These are phyloP conservation scores for Gossypium schwendimanii DNA, from an alignment of 441 rosid genomes.

Conservation along the genomic window DNA sequence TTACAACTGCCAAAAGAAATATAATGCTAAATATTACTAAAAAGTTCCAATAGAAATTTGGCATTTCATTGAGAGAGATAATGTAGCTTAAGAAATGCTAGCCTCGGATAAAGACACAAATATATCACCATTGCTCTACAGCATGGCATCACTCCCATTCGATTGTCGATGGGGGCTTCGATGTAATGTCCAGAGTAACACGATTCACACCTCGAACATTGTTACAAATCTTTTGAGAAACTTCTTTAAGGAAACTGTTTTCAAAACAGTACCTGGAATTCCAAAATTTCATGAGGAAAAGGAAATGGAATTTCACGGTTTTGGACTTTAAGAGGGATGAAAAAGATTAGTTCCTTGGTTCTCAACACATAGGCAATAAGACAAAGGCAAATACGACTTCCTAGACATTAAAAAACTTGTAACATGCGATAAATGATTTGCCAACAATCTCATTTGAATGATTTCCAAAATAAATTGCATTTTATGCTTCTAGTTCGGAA, in stretches of 20 bases:
- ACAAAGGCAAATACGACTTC: neutral
- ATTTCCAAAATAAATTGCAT: neutral
- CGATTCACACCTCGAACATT: slow-evolving; percentile 86
- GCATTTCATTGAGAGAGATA: slow-evolving; percentile 2
- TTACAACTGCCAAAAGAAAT: neutral
- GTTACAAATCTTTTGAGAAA: slow-evolving; percentile 74
- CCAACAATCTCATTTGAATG: neutral
- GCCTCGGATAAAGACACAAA: neutral
- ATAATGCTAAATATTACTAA: neutral
- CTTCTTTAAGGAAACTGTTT: slow-evolving; percentile 76
- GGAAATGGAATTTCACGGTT: neutral
- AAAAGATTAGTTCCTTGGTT: neutral
- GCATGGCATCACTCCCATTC: slow-evolving; percentile 73
- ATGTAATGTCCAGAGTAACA: slow-evolving; percentile 87
- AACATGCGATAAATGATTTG: neutral
- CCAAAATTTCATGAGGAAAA: neutral
- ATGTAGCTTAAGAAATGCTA: slow-evolving; percentile 11
- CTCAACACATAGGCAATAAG: neutral
- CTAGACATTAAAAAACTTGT: neutral
- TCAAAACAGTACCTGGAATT: slow-evolving; percentile 58
- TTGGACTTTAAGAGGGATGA: neutral
- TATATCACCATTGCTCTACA: neutral
- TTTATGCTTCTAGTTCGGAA: neutral
- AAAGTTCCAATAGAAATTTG: slow-evolving; percentile 1
- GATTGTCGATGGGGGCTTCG: slow-evolving; percentile 94